Evolutionary conservation across 148 eudicot species (phyloP).

Genomic region (Diospyros lotus): DNA sequence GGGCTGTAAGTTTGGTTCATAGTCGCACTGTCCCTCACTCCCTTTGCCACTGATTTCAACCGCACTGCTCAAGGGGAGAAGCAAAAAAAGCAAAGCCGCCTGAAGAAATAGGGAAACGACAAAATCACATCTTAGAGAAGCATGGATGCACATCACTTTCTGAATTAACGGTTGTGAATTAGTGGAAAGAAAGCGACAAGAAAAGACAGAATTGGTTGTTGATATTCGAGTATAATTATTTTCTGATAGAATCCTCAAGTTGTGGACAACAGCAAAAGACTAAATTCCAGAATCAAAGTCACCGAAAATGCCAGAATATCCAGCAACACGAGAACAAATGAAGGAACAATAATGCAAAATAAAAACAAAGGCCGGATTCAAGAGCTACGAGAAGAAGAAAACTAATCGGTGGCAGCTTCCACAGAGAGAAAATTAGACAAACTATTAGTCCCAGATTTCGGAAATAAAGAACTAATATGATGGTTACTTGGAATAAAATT

Average conservation of each 20-base stretch:
- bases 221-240: too few relatives aligned
- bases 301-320: not conserved
- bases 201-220: too few relatives aligned
- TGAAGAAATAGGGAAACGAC: constrained; percentile 11
- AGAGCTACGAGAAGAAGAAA: too few relatives aligned
- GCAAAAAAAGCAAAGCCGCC: constrained; percentile 39
- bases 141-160: not conserved
- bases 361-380: too few relatives aligned
- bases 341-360: too few relatives aligned
- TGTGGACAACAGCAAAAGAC: too few relatives aligned
- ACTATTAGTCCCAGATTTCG: not conserved
- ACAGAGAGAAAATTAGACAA: too few relatives aligned
- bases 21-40: constrained; percentile 34
- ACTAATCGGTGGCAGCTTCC: too few relatives aligned
- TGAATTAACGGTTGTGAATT: not conserved
- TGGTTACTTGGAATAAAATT: not conserved
- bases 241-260: too few relatives aligned
- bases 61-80: constrained; percentile 29
- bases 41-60: constrained; percentile 22
- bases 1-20: constrained; percentile 39
- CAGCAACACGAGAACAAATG: too few relatives aligned
- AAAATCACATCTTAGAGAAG: not conserved
- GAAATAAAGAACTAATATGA: too few relatives aligned
- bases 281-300: not conserved
- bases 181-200: too few relatives aligned